These are phyloP conservation scores for Senna siamea DNA, from an alignment of 306 rosid genomes.

Conservation along the genomic window DNA sequence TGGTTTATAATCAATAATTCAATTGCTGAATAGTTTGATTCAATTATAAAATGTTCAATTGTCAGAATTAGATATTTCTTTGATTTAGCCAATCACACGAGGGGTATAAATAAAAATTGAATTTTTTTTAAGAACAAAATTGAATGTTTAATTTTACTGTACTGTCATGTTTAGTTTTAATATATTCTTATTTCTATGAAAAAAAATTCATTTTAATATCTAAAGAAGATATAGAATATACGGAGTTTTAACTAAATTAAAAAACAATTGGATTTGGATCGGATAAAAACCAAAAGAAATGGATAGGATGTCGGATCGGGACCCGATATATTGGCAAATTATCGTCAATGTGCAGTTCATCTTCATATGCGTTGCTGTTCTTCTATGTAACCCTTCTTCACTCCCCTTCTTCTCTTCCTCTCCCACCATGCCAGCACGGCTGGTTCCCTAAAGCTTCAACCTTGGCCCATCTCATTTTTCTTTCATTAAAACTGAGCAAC, in stretches of 20 bases:
- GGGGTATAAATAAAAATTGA: not conserved
- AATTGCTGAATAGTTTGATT: too few relatives aligned
- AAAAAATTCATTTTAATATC: too few relatives aligned
- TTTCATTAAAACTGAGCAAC: slow-evolving; percentile 36
- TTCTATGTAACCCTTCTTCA: not conserved
- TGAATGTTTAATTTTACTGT: too few relatives aligned
- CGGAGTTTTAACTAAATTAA: too few relatives aligned
- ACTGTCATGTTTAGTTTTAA: too few relatives aligned
- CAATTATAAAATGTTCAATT: too few relatives aligned
- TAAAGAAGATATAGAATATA: too few relatives aligned
- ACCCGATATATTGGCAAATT: not conserved
- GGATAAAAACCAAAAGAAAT: not conserved
- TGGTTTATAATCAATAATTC: too few relatives aligned
- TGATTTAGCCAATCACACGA: too few relatives aligned
- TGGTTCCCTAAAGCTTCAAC: not conserved
- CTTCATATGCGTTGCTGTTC: not conserved
- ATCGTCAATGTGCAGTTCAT: not conserved
- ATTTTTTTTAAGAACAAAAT: too few relatives aligned
- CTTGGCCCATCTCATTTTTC: slow-evolving; percentile 45
- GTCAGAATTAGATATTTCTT: too few relatives aligned
- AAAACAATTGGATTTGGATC: not conserved
- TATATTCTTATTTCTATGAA: too few relatives aligned
- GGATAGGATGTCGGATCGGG: not conserved
- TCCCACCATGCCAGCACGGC: not conserved
- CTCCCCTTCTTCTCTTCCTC: not conserved